A percentile compares a stretch with the other conserved stretches of the same genome.
Conservation (phyloP, 768 basidiomycete species). For the Chiua virens region DNA sequence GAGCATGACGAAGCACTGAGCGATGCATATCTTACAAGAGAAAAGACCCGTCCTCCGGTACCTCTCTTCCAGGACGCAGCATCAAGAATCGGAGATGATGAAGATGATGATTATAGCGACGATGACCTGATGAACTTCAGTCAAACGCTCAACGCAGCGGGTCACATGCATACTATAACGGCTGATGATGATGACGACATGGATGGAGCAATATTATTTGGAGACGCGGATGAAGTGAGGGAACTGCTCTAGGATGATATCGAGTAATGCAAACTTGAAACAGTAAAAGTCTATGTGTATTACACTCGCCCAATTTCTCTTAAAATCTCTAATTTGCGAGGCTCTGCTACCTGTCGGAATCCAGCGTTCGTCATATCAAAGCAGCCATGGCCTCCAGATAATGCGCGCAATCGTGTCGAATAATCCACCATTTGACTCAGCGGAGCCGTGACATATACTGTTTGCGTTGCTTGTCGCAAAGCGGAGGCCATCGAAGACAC, state of each 20-base stretch:
- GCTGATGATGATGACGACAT: conserved; percentile 75
- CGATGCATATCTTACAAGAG: conserved; percentile 33
- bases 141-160: conserved; percentile 61
- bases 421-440: conserved; percentile 84
- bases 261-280: conserved; percentile 4
- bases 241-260: conserved; percentile 45
- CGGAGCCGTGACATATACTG: conserved; percentile 71
- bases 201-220: conserved; percentile 71
- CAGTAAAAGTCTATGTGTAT: conserved; percentile 7
- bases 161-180: conserved; percentile 56
- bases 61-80: conserved; percentile 42
- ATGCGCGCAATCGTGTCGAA: conserved; percentile 70
- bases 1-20: conserved; percentile 49
- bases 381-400: conserved; percentile 78
- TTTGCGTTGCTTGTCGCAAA: conserved; percentile 51
- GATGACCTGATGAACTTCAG: conserved; percentile 75
- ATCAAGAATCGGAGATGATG: conserved; percentile 31
- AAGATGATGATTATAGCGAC: conserved; percentile 36
- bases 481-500: conserved; percentile 28
- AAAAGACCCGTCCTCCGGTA: conserved; percentile 37
- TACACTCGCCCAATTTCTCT: conserved; percentile 76
- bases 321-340: conserved; percentile 69
- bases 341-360: conserved; percentile 63
- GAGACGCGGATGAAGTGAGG: conserved; percentile 77
- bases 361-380: conserved; percentile 83